A percentile compares a stretch with the other conserved stretches of the same genome.
These are phyloP conservation scores for Raphanus hybrid DNA, from an alignment of 441 rosid genomes.

Conservation along the genomic window DNA sequence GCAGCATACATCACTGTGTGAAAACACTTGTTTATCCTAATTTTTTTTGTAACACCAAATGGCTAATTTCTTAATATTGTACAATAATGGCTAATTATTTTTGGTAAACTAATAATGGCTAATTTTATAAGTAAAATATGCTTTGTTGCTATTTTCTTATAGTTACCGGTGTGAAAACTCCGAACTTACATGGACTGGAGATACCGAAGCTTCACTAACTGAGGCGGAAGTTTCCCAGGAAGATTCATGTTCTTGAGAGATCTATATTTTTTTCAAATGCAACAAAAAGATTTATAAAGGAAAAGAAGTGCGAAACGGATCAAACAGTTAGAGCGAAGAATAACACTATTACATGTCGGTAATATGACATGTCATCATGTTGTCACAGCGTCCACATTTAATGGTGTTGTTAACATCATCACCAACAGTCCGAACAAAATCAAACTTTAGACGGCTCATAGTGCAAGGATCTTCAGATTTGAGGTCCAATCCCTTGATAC, in stretches of 20 bases:
- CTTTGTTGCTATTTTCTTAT: too few relatives aligned
- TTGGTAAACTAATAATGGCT: too few relatives aligned
- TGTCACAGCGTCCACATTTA: not conserved
- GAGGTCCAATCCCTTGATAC: not conserved
- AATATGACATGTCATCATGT: constrained; percentile 8
- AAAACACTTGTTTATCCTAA: too few relatives aligned
- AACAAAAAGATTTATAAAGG: not conserved
- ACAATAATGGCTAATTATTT: too few relatives aligned
- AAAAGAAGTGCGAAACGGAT: not conserved
- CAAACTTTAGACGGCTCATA: not conserved
- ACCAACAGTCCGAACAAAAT: not conserved
- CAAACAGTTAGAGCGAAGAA: not conserved
- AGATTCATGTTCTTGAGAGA: constrained; percentile 5
- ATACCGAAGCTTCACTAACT: not conserved
- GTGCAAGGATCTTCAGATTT: not conserved
- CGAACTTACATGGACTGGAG: constrained; percentile 11
- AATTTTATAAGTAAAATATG: too few relatives aligned
- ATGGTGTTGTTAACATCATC: not conserved
- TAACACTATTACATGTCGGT: not conserved
- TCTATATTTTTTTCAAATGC: not conserved
- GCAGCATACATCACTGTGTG: too few relatives aligned
- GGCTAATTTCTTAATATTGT: too few relatives aligned
- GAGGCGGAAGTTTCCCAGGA: constrained; percentile 26
- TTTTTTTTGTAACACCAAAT: too few relatives aligned
- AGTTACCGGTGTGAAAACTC: not conserved